Base-by-base conservation (phyloP, 306 rosid species). In the Quercus suber region DNA sequence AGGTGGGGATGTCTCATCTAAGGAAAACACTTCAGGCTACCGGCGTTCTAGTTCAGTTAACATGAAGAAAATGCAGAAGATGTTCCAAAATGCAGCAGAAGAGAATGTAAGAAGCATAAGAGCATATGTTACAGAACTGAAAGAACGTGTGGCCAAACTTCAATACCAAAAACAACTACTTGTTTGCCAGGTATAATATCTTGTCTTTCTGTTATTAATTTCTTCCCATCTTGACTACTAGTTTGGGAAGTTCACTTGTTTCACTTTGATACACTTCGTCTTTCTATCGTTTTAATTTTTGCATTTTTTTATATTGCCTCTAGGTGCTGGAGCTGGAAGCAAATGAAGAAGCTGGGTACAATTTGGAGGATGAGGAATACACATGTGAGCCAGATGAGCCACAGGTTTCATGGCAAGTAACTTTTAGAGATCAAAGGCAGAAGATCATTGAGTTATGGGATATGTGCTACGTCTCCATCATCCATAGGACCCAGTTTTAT, bases 61-160 rank as follows among this genome's bases (percentile, higher is more conserved):
- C 89, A 93, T 96, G 98, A 96, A 96, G 91, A 96, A 93, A 85
- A 96, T 96, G 99, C 97, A 93, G 90, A 96, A 96, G 84, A 96
- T 96, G 99, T 96, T 96, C 84, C 99, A 96, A 87, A 93, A 93
- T 87, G 99, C 99, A 20, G 99, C 99, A 72, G 99, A 96, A 83
- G 99, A 96, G 89, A 96, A 96, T 76, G 99, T 96, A 70, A 90
- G 98, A 92, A 96, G 90, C 84, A 96, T 96, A 70, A 87, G 98
- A 87, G 89, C 99, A 19, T 96, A 96, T 60, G 99, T 96, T 14
- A 96, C 99, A 5, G 99, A 96, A 81, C 81, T 96, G 89, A 96
- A 96, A 92, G 99, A 96, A 83, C 93, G 99, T 67, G 98, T 96
- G 77, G 99, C 99, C 78, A 96, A 96, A 75, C 84, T 96, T 79